Evolutionary conservation across 768 basidiomycete genomes (phyloP).

Genomic region (Kwoniella dejecticola): DNA sequence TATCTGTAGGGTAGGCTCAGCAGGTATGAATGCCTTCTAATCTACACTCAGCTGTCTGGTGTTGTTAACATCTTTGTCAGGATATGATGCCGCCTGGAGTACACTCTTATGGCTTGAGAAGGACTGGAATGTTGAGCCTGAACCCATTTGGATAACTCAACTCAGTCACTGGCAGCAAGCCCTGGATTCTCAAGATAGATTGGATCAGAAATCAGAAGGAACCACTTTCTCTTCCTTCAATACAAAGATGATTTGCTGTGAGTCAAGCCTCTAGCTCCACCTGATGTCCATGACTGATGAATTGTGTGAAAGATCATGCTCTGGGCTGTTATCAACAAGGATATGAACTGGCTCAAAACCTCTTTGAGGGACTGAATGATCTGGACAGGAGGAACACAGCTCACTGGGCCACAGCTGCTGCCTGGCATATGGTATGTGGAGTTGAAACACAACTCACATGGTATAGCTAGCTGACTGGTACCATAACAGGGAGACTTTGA

Average conservation of each 20-base stretch:
- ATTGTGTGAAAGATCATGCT: slow-evolving; percentile 39
- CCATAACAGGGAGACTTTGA: slow-evolving; percentile 46
- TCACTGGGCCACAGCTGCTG: slow-evolving; percentile 50
- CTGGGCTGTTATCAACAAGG: slow-evolving; percentile 46
- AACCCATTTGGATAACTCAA: slow-evolving; percentile 48
- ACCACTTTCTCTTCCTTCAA: slow-evolving; percentile 41
- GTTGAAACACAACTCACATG: too few relatives aligned
- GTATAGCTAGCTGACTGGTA: too few relatives aligned
- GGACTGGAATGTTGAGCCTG: slow-evolving; percentile 38
- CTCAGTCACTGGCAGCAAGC: slow-evolving; percentile 45
- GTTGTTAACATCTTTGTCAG: not conserved
- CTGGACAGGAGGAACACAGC: slow-evolving; percentile 44
- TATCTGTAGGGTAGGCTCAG: slow-evolving; percentile 18
- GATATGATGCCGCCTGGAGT: slow-evolving; percentile 49
- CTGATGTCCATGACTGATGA: too few relatives aligned
- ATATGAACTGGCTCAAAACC: slow-evolving; percentile 38
- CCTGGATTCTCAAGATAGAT: slow-evolving; percentile 33
- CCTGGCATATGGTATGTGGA: slow-evolving; percentile 56
- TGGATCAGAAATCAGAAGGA: slow-evolving; percentile 26
- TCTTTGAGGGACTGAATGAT: slow-evolving; percentile 48
- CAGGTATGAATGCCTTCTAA: slow-evolving; percentile 8
- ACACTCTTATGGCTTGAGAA: slow-evolving; percentile 38
- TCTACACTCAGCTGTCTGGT: not conserved
- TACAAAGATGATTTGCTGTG: slow-evolving; percentile 49
- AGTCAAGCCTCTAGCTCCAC: slow-evolving; percentile 4